phyloP scores from a whole-genome alignment of 169 alveolate species.

The Cryptosporidium baileyi region DNA sequence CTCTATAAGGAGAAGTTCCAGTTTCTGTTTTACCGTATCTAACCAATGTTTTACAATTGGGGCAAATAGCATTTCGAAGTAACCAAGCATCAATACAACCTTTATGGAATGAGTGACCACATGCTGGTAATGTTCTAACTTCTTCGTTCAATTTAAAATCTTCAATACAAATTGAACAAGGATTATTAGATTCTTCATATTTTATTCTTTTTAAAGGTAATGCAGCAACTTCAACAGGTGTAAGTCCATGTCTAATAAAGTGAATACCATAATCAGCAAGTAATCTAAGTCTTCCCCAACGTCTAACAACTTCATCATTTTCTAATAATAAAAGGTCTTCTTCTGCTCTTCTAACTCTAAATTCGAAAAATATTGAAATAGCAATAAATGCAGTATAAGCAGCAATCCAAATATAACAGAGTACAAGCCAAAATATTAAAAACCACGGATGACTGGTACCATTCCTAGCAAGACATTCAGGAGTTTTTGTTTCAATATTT shows the following conservation, averaged over 20 bases:
- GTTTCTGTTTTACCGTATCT: slow-evolving; percentile 64
- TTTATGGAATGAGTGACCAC: slow-evolving; percentile 81
- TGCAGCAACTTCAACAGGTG: slow-evolving; percentile 69
- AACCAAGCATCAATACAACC: slow-evolving; percentile 82
- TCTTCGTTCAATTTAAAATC: slow-evolving; percentile 73
- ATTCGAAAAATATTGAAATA: slow-evolving; percentile 72
- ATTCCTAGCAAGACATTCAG: slow-evolving; percentile 72
- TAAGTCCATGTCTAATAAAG: slow-evolving; percentile 76
- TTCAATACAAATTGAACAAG: slow-evolving; percentile 76
- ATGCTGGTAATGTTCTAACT: slow-evolving; percentile 76
- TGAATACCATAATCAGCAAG: slow-evolving; percentile 79
- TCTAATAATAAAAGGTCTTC: slow-evolving; percentile 74
- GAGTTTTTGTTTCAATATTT: slow-evolving; percentile 74
- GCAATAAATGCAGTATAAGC: slow-evolving; percentile 78
- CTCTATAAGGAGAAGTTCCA: slow-evolving; percentile 63
- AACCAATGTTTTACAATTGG: slow-evolving; percentile 77
- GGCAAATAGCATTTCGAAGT: slow-evolving; percentile 81
- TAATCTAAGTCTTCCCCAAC: slow-evolving; percentile 76
- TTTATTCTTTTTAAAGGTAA: slow-evolving; percentile 20
- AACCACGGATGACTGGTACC: slow-evolving; percentile 83
- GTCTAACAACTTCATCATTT: slow-evolving; percentile 72
- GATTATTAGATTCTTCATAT: slow-evolving; percentile 2
- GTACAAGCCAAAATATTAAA: slow-evolving; percentile 77
- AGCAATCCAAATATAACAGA: slow-evolving; percentile 79
- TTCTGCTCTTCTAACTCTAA: slow-evolving; percentile 76